Evolutionary conservation across 306 rosid species (phyloP).

Genomic region (Prunus salicina): DNA sequence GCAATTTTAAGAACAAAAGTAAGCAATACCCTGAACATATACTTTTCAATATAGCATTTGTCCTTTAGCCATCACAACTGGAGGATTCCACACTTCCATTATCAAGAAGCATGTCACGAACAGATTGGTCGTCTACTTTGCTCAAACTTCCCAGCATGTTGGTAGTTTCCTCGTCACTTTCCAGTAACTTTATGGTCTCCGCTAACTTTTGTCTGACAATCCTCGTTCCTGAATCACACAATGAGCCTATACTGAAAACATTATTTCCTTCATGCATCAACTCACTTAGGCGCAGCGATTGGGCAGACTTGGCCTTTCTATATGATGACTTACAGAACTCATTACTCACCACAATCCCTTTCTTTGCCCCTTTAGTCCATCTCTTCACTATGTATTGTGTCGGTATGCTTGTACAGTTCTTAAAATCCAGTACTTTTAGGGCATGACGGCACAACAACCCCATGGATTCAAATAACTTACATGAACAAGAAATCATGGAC

Average conservation of each 20-base stretch:
- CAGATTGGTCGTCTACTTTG: background rate
- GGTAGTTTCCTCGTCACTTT: background rate
- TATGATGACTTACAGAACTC: background rate
- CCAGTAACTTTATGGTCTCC: background rate
- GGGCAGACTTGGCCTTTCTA: background rate
- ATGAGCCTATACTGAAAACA: conserved; percentile 2
- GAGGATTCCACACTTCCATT: background rate
- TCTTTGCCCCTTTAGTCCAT: conserved; percentile 28
- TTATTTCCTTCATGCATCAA: conserved; percentile 13
- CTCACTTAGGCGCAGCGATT: conserved; percentile 8
- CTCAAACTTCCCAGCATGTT: background rate
- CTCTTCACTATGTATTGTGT: conserved; percentile 14
- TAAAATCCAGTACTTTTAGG: conserved; percentile 18
- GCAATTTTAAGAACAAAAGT: background rate
- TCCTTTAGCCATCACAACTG: background rate
- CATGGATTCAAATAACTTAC: conserved; percentile 16
- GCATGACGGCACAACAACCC: conserved; percentile 29
- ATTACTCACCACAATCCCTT: conserved; percentile 5
- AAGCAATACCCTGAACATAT: background rate
- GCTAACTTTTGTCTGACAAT: conserved; percentile 4
- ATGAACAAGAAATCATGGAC: conserved; percentile 13
- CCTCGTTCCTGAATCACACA: conserved; percentile 4
- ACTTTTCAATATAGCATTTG: background rate
- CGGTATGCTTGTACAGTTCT: conserved; percentile 19
- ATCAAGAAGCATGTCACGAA: background rate